Conservation (phyloP, 345 rosid genomes). For the Eucalyptus globulus region DNA sequence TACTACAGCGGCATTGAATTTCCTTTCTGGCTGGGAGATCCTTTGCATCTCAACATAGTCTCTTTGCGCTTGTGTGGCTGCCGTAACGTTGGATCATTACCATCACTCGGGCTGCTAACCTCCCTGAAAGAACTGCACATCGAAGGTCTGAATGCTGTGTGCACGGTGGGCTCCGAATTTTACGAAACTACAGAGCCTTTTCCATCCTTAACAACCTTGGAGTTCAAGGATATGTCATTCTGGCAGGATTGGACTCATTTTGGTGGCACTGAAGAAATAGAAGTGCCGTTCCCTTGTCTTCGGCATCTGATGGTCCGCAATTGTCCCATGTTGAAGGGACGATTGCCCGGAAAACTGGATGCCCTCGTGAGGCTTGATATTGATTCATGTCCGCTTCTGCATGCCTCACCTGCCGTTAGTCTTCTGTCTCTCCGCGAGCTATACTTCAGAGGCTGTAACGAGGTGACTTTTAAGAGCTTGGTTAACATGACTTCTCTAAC, state of each 20-base stretch:
- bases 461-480: background rate
- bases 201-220: background rate
- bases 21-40: background rate
- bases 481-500: background rate
- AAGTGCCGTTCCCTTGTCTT: background rate
- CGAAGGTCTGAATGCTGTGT: background rate
- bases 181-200: background rate
- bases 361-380: background rate
- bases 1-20: background rate
- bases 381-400: background rate
- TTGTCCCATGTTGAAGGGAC: background rate
- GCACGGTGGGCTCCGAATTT: background rate
- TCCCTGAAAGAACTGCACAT: constrained; percentile 1
- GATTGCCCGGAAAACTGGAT: background rate
- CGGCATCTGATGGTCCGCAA: background rate
- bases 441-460: background rate
- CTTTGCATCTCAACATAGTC: background rate
- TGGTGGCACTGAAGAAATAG: rapidly evolving
- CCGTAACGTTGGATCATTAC: background rate
- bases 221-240: background rate
- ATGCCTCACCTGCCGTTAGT: background rate
- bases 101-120: constrained; percentile 6
- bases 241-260: background rate
- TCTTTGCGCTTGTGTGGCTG: background rate
- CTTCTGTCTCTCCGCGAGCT: background rate